Evolutionary conservation across 805 yeast genomes (phyloP).

Genomic region (Babjeviella inositovora): DNA sequence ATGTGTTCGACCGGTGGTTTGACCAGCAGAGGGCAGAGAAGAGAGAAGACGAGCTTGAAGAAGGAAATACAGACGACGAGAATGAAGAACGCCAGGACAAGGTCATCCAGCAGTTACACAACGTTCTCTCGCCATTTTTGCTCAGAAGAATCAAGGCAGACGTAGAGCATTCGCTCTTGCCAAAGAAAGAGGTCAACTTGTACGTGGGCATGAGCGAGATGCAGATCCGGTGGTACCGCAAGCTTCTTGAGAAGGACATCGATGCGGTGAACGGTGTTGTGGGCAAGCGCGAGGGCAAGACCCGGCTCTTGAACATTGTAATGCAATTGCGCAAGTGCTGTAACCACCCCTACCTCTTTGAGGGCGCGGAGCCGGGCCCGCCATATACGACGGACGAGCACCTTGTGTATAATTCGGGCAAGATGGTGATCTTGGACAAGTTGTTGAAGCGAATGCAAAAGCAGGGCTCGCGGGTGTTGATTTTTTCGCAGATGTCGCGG

Average conservation of each 20-base stretch:
- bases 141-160: slow-evolving; percentile 84
- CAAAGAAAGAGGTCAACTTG: slow-evolving; percentile 79
- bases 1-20: slow-evolving; percentile 87
- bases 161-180: slow-evolving; percentile 80
- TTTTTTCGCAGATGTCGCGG: slow-evolving; percentile 90
- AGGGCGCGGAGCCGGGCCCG: slow-evolving; percentile 99
- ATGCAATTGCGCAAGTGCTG: slow-evolving; percentile 96
- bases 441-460: slow-evolving; percentile 52
- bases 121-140: slow-evolving; percentile 75
- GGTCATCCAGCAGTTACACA: slow-evolving; percentile 79
- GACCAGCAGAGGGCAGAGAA: slow-evolving; percentile 29
- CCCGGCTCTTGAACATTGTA: slow-evolving; percentile 80
- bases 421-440: slow-evolving; percentile 79
- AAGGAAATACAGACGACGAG: too few relatives aligned
- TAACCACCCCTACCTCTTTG: slow-evolving; percentile 92
- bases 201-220: slow-evolving; percentile 92
- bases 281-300: slow-evolving; percentile 89
- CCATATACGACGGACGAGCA: slow-evolving; percentile 95
- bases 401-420: slow-evolving; percentile 77
- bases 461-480: slow-evolving; percentile 79
- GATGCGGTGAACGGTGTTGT: slow-evolving; percentile 93
- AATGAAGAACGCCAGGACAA: slow-evolving; percentile 50
- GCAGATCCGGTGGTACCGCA: slow-evolving; percentile 89
- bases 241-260: slow-evolving; percentile 77
- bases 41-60: slow-evolving; percentile 13